Evolutionary conservation across 768 basidiomycete genomes (phyloP).

Genomic region (Leccinellum albellum): DNA sequence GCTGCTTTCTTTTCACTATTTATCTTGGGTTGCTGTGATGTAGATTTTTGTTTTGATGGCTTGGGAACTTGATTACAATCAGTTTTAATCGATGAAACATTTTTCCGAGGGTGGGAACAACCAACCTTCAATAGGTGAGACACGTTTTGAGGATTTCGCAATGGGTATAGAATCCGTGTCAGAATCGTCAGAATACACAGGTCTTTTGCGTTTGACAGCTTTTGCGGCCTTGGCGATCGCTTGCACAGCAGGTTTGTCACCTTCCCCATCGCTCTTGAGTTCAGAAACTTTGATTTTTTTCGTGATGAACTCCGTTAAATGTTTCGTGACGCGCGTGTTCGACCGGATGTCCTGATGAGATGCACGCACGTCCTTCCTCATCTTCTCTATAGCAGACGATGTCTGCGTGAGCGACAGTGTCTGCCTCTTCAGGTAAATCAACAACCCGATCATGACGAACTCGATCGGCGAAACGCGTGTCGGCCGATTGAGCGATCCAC

Average conservation of each 20-base stretch:
- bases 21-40: not conserved
- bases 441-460: slow-evolving; percentile 42
- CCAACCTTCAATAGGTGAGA: slow-evolving; percentile 13
- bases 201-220: slow-evolving; percentile 27
- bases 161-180: slow-evolving; percentile 18
- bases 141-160: slow-evolving; percentile 9
- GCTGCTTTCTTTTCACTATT: slow-evolving; percentile 5
- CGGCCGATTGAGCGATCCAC: slow-evolving; percentile 31
- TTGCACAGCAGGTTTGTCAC: slow-evolving; percentile 26
- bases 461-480: slow-evolving; percentile 41
- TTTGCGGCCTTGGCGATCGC: slow-evolving; percentile 10
- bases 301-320: slow-evolving; percentile 31
- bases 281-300: slow-evolving; percentile 32
- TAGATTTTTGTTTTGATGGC: slow-evolving; percentile 6
- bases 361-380: slow-evolving; percentile 38
- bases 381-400: slow-evolving; percentile 38
- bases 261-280: slow-evolving; percentile 31
- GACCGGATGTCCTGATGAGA: slow-evolving; percentile 39
- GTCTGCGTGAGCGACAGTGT: slow-evolving; percentile 38
- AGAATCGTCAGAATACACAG: slow-evolving; percentile 20
- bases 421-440: slow-evolving; percentile 37
- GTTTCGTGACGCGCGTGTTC: slow-evolving; percentile 35
- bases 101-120: not conserved
- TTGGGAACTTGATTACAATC: slow-evolving; percentile 13
- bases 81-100: not conserved